Percentiles rank a stretch among this genome's conserved stretches.
These are phyloP conservation scores for Tetrapisispora nanseiensis DNA, from an alignment of 805 yeast species.

Conservation along the genomic window DNA sequence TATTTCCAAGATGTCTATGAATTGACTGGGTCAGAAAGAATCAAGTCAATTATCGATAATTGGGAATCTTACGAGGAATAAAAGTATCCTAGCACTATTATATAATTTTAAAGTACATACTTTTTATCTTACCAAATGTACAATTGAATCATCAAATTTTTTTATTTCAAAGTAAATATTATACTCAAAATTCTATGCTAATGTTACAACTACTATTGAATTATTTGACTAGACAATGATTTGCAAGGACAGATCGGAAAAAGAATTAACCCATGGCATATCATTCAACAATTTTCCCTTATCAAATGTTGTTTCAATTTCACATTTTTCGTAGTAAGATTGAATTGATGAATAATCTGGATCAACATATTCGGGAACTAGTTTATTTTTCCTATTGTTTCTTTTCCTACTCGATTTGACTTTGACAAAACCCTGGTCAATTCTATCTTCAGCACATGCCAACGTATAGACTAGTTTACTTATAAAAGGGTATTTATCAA, in stretches of 20 bases:
- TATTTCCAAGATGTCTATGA: constrained; percentile 94
- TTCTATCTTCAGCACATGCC: constrained; percentile 10
- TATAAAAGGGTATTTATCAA: constrained; percentile 35
- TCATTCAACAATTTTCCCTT: constrained; percentile 15
- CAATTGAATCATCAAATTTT: background rate
- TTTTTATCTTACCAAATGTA: too few relatives aligned
- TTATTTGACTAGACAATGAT: constrained; percentile 9
- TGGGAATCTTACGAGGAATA: constrained; percentile 72
- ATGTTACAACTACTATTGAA: background rate
- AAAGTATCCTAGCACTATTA: too few relatives aligned
- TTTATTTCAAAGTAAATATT: background rate
- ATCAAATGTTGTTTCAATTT: constrained; percentile 17
- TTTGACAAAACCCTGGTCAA: constrained; percentile 15
- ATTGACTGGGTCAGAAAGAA: constrained; percentile 83
- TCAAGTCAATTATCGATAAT: constrained; percentile 81
- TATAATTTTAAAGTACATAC: too few relatives aligned
- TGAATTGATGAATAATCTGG: constrained; percentile 16
- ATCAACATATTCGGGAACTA: constrained; percentile 8
- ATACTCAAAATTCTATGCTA: background rate
- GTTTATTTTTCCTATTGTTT: constrained; percentile 11
- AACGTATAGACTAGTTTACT: constrained; percentile 30
- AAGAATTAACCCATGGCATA: constrained; percentile 40
- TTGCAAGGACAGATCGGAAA: constrained; percentile 44
- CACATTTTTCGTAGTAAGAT: constrained; percentile 15
- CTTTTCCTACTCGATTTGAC: constrained; percentile 16